Base-by-base conservation (phyloP, 345 rosid genomes). In the Ailanthus altissimus region DNA sequence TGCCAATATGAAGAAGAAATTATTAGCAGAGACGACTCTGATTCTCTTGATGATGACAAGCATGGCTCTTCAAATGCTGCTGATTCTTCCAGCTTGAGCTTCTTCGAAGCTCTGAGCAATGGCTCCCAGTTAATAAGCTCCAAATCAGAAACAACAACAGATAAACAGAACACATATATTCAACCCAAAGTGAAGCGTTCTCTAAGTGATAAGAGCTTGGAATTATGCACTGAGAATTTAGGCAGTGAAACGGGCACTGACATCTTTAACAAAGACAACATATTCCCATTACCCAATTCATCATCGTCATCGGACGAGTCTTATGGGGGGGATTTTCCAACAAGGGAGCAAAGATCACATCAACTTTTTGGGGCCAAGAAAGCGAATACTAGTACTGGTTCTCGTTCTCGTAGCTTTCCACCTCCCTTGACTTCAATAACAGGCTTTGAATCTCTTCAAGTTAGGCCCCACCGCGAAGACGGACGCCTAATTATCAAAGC, bases 201-300 rank as follows among this genome's bases (percentile, higher is more conserved):
- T 61, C 89, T 94, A 2, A 90, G 93, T 47, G 88, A 88, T 46
- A 89, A 84, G 83, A 93, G 99, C 87, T 51, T 94, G 80, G 90
- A 89, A 82, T 68, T 94, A 47, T 94, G 98, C 77, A 94, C 99
- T 6, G 98, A 94, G 77, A 90, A 83, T 73, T 84, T 94, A 11
- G 98, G 99, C 4, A 89, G 85, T 56, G 99, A 94, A 83, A 90
- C 93, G 0, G 98, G 98, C 6, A 88, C 87, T 68, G 92, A 90
- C 61, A 77, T 82, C 42, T 63, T 67, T 14, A 84, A 83, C 10
- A 81, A 75, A 45, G 76, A 73, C 67, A 28, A 12, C 75, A 69
- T 82, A 53, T 81, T 87, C 81, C 77, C 83, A 40, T 54, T 78
- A 66, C 63, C 77, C 25, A 79, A 58, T 21, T 61, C 43, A 14